Percentiles rank a stretch among this genome's conserved stretches.
Conservation (phyloP, 352 stramenopile species). For the Phytophthora chlamydospora region DNA sequence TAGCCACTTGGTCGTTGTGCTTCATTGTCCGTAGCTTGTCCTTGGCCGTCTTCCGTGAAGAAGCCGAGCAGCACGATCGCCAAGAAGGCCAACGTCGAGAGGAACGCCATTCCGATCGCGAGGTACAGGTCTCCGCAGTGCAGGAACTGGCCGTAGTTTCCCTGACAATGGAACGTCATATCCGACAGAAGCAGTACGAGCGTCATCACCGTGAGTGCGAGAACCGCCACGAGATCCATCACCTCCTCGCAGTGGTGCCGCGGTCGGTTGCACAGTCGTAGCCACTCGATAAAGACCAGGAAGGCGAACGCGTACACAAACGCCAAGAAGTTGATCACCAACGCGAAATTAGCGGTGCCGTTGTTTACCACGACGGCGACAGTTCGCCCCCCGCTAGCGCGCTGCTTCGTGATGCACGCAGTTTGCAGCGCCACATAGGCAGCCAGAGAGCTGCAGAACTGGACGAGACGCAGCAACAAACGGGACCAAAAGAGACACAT, state of each 20-base stretch:
- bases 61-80: constrained; percentile 47
- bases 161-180: constrained; percentile 55
- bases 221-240: constrained; percentile 50
- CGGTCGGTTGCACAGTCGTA: constrained; percentile 50
- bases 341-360: constrained; percentile 51
- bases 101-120: constrained; percentile 58
- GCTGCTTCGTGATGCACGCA: constrained; percentile 43
- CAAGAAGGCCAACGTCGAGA: constrained; percentile 61
- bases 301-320: constrained; percentile 73
- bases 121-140: constrained; percentile 55
- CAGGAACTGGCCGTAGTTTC: constrained; percentile 60
- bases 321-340: constrained; percentile 66
- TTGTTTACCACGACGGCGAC: constrained; percentile 55
- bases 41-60: constrained; percentile 21
- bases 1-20: constrained; percentile 9
- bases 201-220: constrained; percentile 50
- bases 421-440: constrained; percentile 60
- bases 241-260: constrained; percentile 49
- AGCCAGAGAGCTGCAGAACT: constrained; percentile 63
- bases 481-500: constrained; percentile 40
- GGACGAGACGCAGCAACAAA: constrained; percentile 60
- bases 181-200: constrained; percentile 65
- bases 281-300: constrained; percentile 54
- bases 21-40: neutral
- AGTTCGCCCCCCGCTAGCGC: constrained; percentile 36